Conservation (phyloP, 768 basidiomycete species). For the Mycena metata region DNA sequence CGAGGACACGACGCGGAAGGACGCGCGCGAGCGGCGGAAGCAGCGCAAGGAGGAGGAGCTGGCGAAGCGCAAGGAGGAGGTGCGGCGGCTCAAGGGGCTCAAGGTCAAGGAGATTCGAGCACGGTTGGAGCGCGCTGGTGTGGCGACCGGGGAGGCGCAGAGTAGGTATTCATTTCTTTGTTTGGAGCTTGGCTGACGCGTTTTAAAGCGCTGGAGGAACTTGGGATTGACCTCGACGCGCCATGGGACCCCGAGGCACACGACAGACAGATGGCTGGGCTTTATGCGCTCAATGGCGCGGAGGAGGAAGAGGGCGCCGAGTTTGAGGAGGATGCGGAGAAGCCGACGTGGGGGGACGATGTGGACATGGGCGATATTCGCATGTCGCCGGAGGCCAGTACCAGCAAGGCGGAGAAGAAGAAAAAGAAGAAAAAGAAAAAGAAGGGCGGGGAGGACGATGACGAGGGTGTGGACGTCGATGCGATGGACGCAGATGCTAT, state of each 20-base stretch:
- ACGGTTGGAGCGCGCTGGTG: constrained; percentile 82
- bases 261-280: constrained; percentile 82
- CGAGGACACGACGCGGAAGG: constrained; percentile 83
- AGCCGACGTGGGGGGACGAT: constrained; percentile 94
- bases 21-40: constrained; percentile 83
- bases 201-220: constrained; percentile 67
- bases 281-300: constrained; percentile 71
- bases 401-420: constrained; percentile 60
- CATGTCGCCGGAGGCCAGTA: constrained; percentile 49
- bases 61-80: constrained; percentile 81
- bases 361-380: constrained; percentile 82
- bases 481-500: constrained; percentile 61
- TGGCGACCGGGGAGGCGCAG: constrained; percentile 55
- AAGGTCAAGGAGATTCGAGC: constrained; percentile 85
- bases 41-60: constrained; percentile 86
- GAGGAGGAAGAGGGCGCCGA: constrained; percentile 46
- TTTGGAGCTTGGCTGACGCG: constrained; percentile 10
- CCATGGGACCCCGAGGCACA: constrained; percentile 94
- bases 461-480: constrained; percentile 72
- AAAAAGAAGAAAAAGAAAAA: constrained; percentile 66
- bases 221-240: constrained; percentile 81
- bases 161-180: constrained; percentile 41
- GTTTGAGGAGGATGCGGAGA: constrained; percentile 61
- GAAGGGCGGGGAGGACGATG: constrained; percentile 55
- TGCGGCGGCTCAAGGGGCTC: constrained; percentile 84